Base-by-base conservation (phyloP, 2,329 filamentous ascomycete genomes). In the Emydomyces testavorans region DNA sequence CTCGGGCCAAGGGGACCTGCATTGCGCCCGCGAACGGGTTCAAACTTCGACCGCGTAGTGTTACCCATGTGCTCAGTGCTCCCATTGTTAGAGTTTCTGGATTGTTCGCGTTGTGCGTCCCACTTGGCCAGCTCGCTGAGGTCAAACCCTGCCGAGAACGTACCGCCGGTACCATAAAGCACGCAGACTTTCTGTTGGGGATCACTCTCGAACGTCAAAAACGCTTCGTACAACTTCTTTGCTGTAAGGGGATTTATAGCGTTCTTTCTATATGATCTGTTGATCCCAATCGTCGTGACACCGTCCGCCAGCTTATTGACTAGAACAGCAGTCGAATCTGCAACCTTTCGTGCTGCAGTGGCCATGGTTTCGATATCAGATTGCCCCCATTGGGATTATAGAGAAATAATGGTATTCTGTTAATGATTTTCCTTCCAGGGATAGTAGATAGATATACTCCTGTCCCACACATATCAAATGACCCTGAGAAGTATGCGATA, bases 271-370 rank as follows among this genome's bases (percentile, higher is more conserved):
- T 70, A 58, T 0, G 65, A 64, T n/a, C 75, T 69, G 58, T 74
- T 71, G 53, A 79, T 69, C n/a, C 71, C 68, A 48, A 79, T 73
- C n/a, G 67, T 72, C 0, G 74, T 74, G 54, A 79, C 74, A 39
- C 74, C 74, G 13, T 55, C 52, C 6, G 49, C n/a, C 6, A 39
- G 54, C 21, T 51, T 55, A 10, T 40, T 52, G 29, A 55, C 54
- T 37, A 29, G 36, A 10, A 55, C 29, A 8, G 41, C 40, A 11
- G 34, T 11, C 3, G 52, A 41, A 18, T 52, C 52, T 20, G 45
- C 26, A 24, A 46, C 32, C 23, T 21, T 21, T 32, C 20, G 23
- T 28, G 21, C n/a, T 11, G 20, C 16, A 16, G 13, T 23, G 15
- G 46, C 35, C 46, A 49, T 51, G 20, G 36, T 36, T 31, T 20